Percentiles rank a stretch among this genome's conserved stretches.
These are phyloP conservation scores for Silene coronaria DNA, from an alignment of 179 eudicot genomes.

Conservation along the genomic window DNA sequence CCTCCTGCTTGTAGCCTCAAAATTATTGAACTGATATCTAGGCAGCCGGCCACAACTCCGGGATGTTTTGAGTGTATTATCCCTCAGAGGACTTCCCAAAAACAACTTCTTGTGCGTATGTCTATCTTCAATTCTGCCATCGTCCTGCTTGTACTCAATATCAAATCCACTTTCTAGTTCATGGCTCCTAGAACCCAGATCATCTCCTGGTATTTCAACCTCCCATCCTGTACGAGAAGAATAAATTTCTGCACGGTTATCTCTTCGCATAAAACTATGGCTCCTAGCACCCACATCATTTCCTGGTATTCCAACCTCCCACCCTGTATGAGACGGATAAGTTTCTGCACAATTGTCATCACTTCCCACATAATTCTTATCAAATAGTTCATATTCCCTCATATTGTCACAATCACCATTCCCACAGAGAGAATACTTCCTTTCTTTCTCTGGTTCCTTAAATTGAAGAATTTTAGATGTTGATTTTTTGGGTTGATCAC, in stretches of 20 bases:
- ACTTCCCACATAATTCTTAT: slow-evolving; percentile 22
- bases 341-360: slow-evolving; percentile 17
- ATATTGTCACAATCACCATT: slow-evolving; percentile 14
- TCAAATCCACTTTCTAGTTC: slow-evolving; percentile 18
- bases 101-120: slow-evolving; percentile 23
- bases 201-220: slow-evolving; percentile 30
- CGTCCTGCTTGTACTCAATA: slow-evolving; percentile 11
- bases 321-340: slow-evolving; percentile 25
- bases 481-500: slow-evolving; percentile 17
- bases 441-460: slow-evolving; percentile 23
- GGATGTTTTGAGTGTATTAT: slow-evolving; percentile 29
- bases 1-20: slow-evolving; percentile 26
- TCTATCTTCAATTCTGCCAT: slow-evolving; percentile 17
- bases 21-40: slow-evolving; percentile 29
- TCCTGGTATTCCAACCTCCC: slow-evolving; percentile 32
- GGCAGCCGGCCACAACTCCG: slow-evolving; percentile 25
- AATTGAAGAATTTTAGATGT: slow-evolving; percentile 20
- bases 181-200: slow-evolving; percentile 21
- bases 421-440: slow-evolving; percentile 21
- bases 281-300: slow-evolving; percentile 24
- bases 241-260: slow-evolving; percentile 17
- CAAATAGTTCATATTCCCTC: slow-evolving; percentile 21
- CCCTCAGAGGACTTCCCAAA: slow-evolving; percentile 36
- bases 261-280: slow-evolving; percentile 24
- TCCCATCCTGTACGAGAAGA: slow-evolving; percentile 30